Evolutionary conservation across 202 grass and related monocot genomes (phyloP).

Genomic region (Saccharum hybrid): DNA sequence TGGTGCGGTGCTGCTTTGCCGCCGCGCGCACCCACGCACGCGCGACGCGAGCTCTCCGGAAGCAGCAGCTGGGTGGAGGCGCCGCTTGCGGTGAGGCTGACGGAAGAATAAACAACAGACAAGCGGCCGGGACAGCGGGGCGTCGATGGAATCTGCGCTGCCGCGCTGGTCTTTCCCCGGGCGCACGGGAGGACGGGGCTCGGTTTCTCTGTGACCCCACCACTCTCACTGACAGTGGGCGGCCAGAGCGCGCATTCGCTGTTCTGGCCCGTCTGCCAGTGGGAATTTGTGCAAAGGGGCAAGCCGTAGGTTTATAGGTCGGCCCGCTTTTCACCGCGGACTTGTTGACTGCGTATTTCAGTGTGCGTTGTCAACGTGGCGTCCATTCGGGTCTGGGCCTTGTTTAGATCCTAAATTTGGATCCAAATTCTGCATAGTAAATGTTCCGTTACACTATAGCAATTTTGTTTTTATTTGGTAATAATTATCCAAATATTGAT

Average conservation of each 20-base stretch:
- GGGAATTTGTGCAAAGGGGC: background rate
- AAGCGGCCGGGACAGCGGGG: slow-evolving; percentile 11
- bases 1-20: slow-evolving; percentile 27
- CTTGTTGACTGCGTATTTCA: background rate
- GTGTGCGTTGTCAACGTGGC: slow-evolving; percentile 15
- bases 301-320: background rate
- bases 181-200: background rate
- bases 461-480: no score
- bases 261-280: background rate
- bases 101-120: background rate
- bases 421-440: no score
- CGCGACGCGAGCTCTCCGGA: slow-evolving; percentile 35
- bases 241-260: background rate
- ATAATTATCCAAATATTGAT: no score
- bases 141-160: slow-evolving; percentile 35
- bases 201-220: background rate
- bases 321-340: background rate
- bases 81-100: background rate
- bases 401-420: no score
- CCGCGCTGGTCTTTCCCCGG: slow-evolving; percentile 6
- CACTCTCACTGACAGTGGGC: background rate
- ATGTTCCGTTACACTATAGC: no score
- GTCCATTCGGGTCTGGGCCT: background rate
- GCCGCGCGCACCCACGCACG: background rate
- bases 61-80: background rate